Evolutionary conservation across 2,329 filamentous ascomycete genomes (phyloP).

Genomic region (Microdochium paspali): DNA sequence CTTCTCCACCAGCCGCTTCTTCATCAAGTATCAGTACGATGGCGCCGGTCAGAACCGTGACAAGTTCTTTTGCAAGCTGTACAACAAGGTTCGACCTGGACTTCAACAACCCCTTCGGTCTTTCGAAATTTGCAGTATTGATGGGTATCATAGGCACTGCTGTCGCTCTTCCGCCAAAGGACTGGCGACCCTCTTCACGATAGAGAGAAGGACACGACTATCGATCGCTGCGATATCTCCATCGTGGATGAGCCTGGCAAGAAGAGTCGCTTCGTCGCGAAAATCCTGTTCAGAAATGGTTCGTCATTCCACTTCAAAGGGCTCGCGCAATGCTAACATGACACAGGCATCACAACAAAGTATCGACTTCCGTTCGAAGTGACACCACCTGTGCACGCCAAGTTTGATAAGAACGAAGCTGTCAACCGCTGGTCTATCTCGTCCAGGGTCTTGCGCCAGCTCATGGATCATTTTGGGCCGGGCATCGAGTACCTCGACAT

Average conservation of each 20-base stretch:
- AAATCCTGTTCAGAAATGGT: conserved; percentile 67
- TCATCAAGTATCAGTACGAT: conserved; percentile 61
- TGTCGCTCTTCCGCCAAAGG: conserved; percentile 66
- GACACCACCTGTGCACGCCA: conserved; percentile 64
- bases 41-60: conserved; percentile 39
- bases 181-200: conserved; percentile 46
- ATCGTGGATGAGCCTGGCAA: conserved; percentile 62
- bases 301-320: conserved; percentile 4
- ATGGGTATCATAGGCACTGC: conserved; percentile 40
- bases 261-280: conserved; percentile 66
- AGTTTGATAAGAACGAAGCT: conserved; percentile 59
- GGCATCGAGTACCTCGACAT: conserved; percentile 76
- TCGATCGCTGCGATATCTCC: conserved; percentile 66
- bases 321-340: conserved; percentile 8
- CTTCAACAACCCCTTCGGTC: neutral
- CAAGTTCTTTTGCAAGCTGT: conserved; percentile 66
- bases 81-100: conserved; percentile 48
- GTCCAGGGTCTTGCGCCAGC: conserved; percentile 59
- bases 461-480: conserved; percentile 73
- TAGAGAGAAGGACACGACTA: conserved; percentile 56
- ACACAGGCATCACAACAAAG: conserved; percentile 60
- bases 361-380: conserved; percentile 70
- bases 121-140: conserved; percentile 1
- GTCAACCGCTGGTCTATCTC: conserved; percentile 65
- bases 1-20: conserved; percentile 59